Evolutionary conservation across 352 stramenopile genomes (phyloP).

Genomic region (Phytophthora hybrid): DNA sequence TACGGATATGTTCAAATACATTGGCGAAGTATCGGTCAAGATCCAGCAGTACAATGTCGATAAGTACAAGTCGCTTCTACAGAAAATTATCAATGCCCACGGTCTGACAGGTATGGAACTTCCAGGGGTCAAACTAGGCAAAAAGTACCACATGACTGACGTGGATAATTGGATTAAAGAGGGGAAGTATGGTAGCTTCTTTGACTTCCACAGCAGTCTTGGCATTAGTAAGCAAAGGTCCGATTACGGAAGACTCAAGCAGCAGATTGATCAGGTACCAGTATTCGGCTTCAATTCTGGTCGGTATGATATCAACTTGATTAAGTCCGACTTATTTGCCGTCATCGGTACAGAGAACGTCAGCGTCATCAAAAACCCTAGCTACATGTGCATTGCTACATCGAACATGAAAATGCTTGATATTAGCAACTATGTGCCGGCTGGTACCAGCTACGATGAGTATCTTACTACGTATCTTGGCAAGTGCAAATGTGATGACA

Average conservation of each 20-base stretch:
- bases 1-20: conserved; percentile 11
- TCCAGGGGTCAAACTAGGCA: conserved; percentile 3
- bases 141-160: conserved; percentile 4
- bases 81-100: conserved; percentile 8
- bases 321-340: conserved; percentile 42
- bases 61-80: conserved; percentile 5
- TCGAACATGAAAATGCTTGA: conserved; percentile 13
- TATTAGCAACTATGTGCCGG: conserved; percentile 8
- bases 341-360: conserved; percentile 20
- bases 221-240: conserved; percentile 1
- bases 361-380: conserved; percentile 38
- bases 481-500: conserved; percentile 41
- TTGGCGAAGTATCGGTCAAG: background rate
- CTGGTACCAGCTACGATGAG: conserved; percentile 19
- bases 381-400: conserved; percentile 20
- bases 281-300: conserved; percentile 25
- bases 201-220: background rate
- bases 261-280: conserved; percentile 8
- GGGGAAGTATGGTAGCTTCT: conserved; percentile 8
- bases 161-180: conserved; percentile 7
- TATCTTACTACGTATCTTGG: conserved; percentile 37
- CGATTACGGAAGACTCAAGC: background rate
- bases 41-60: conserved; percentile 5
- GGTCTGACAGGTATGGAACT: conserved; percentile 15
- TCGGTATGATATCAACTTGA: conserved; percentile 34